phyloP scores from a whole-genome alignment of 306 rosid genomes.

The Spatholobus suberectus region DNA sequence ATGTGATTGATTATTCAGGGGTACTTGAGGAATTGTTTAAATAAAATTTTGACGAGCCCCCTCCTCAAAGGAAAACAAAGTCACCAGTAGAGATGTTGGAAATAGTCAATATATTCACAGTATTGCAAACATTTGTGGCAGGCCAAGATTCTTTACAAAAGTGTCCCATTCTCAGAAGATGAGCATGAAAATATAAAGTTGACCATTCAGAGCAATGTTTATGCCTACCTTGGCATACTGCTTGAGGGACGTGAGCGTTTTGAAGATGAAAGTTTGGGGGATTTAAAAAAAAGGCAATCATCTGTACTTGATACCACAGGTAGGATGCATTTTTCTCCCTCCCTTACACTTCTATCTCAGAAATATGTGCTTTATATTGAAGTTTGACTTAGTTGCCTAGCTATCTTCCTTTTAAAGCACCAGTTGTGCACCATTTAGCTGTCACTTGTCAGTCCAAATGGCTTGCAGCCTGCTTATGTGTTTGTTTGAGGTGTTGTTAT shows the following conservation, averaged over 20 bases:
- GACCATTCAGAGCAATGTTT: conserved; percentile 90
- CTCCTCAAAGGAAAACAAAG: background rate
- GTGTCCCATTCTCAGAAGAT: conserved; percentile 82
- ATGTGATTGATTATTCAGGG: background rate
- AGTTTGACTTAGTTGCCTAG: conserved; percentile 17
- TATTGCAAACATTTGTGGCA: conserved; percentile 55
- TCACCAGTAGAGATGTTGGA: conserved; percentile 1
- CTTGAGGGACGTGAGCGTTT: conserved; percentile 98
- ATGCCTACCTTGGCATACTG: conserved; percentile 89
- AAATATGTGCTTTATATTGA: background rate
- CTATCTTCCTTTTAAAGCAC: conserved; percentile 26
- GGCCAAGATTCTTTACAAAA: conserved; percentile 94
- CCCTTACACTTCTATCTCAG: conserved; percentile 25
- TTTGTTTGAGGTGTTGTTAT: background rate
- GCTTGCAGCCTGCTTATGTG: conserved; percentile 5
- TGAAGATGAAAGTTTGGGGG: conserved; percentile 84
- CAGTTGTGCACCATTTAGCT: conserved; percentile 3
- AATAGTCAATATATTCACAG: conserved; percentile 33
- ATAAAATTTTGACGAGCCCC: background rate
- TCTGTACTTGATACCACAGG: conserved; percentile 59
- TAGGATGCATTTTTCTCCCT: conserved; percentile 39
- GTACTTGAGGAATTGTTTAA: background rate
- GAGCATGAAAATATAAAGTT: conserved; percentile 86
- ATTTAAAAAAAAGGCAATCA: conserved; percentile 51
- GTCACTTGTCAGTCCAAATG: conserved; percentile 7